phyloP scores from a whole-genome alignment of 2,329 filamentous ascomycete genomes.

The Trichoderma citrinoviride region DNA sequence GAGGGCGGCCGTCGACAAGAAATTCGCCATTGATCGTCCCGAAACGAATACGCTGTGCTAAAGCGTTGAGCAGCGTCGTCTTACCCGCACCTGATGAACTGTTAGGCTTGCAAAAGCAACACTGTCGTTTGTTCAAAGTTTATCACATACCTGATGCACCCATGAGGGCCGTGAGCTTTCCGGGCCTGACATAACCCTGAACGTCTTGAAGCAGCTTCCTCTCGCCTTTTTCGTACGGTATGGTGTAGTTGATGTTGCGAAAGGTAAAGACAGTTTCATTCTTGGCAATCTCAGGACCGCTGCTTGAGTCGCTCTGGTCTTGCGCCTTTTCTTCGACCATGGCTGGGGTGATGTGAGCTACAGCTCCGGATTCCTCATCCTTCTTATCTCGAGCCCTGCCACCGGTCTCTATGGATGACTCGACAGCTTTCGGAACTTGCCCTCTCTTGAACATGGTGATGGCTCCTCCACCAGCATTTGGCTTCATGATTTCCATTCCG shows the following conservation, averaged over 20 bases:
- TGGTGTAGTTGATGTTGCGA: constrained; percentile 49
- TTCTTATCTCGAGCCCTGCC: constrained; percentile 39
- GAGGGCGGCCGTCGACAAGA: constrained; percentile 70
- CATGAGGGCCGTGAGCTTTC: constrained; percentile 78
- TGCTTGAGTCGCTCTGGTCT: constrained; percentile 33
- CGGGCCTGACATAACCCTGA: constrained; percentile 81
- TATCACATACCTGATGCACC: constrained; percentile 49
- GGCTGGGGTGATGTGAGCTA: constrained; percentile 56
- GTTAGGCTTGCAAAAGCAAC: too few species aligned
- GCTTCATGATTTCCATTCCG: constrained; percentile 65
- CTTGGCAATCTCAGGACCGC: constrained; percentile 50
- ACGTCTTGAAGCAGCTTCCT: constrained; percentile 71
- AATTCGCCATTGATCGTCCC: constrained; percentile 75
- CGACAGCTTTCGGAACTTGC: constrained; percentile 57
- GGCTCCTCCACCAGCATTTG: constrained; percentile 57
- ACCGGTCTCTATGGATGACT: constrained; percentile 55
- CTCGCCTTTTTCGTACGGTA: constrained; percentile 58
- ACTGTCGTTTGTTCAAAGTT: too few species aligned
- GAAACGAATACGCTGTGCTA: constrained; percentile 73
- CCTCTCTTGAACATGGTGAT: constrained; percentile 63
- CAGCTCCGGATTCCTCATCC: constrained; percentile 48
- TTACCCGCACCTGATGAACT: constrained; percentile 55
- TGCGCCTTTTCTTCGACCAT: constrained; percentile 43
- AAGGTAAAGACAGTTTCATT: constrained; percentile 60
- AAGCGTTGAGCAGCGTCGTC: constrained; percentile 69